Base-by-base conservation (phyloP, 139 green algal species). In the Coelastrella sp. region DNA sequence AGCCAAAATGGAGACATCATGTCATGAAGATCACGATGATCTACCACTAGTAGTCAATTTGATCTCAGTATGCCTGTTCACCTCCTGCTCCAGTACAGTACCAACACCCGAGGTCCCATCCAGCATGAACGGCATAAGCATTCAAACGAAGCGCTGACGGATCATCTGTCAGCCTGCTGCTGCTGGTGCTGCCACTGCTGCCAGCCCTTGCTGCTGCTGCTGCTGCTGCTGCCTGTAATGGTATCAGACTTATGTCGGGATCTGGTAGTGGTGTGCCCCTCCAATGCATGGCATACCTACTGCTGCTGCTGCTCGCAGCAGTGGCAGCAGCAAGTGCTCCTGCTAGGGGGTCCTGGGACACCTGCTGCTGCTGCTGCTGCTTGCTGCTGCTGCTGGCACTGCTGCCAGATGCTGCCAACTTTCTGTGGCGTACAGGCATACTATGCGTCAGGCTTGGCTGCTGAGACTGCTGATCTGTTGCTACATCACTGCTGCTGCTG, bases 41-140 rank as follows among this genome's bases (percentile, higher is more conserved):
- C n/a, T n/a, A n/a, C n/a, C n/a, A n/a, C n/a, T n/a, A n/a, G n/a
- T n/a, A n/a, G n/a, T n/a, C n/a, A n/a, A n/a, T n/a, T n/a, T n/a
- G n/a, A n/a, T n/a, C n/a, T n/a, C n/a, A n/a, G n/a, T n/a, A n/a
- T n/a, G n/a, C n/a, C n/a, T n/a, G 21, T 21, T 64, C 30, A 64
- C 53, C 53, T 64, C 53, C 53, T 64, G 11, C n/a, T 35, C 13
- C 32, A 23, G 17, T 67, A 23, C 75, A 82, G 75, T 82, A 82
- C 75, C 75, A 82, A 53, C 75, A 82, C 23, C 75, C 75, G 17
- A 82, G 8, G 21, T 64, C 35, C 51, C 51, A 82, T 5, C 66
- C 66, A 69, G 40, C 62, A 69, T 23, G 40, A 13, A 69, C 62
- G 25, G 15, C 45, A 57, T 13, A 9, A 57, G 15, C 45, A 40